Base-by-base conservation (phyloP, 495 filamentous ascomycete species). In the Lasiosphaeris hirsuta region DNA sequence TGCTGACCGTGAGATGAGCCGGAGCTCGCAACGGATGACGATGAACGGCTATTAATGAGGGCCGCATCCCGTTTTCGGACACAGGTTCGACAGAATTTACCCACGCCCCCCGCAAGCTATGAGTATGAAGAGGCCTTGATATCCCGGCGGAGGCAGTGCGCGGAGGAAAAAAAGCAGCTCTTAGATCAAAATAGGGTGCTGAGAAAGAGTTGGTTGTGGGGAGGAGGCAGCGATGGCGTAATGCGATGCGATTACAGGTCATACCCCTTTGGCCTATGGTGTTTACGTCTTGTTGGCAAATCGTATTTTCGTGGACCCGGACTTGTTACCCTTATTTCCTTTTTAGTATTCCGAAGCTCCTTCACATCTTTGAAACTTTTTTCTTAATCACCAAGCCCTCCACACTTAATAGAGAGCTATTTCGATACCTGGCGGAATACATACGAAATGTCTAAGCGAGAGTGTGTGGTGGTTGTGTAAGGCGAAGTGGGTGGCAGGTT, bases 1-100 rank as follows among this genome's bases (percentile, higher is more conserved):
- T 51, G 92, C 95, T 18, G 94, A 98, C 54, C 83, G 95, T 55
- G 94, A 97, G 73, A 79, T 97, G 65, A 97, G 95, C 87, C 85
- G 94, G 67, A 90, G 90, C 79, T 96, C 91, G 48, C 91, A 96
- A 77, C 84, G 94, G 65, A 89, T 92, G 83, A 96, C 90, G 42
- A 96, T 97, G 92, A 97, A 98, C 71, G 94, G 94, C 70, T 96
- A 96, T 77, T 94, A 88, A 59, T 54, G 43, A 45, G 19, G 51
- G 36, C 55, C 58, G 15, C 36, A 37, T 33, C 39, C 43, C 2
- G 8, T 10, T 41, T 33, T 45, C 47, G 46, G 33, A 38, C 30
- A 8, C 18, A 13, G 19, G 38, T 45, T 55, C 45, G 51, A 55
- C 46, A 57, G 49, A 46, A 15, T 57, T 58, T 33, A 10, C 19